Evolutionary conservation across 202 grass and related monocot genomes (phyloP).

Genomic region (Panicum virgatum): DNA sequence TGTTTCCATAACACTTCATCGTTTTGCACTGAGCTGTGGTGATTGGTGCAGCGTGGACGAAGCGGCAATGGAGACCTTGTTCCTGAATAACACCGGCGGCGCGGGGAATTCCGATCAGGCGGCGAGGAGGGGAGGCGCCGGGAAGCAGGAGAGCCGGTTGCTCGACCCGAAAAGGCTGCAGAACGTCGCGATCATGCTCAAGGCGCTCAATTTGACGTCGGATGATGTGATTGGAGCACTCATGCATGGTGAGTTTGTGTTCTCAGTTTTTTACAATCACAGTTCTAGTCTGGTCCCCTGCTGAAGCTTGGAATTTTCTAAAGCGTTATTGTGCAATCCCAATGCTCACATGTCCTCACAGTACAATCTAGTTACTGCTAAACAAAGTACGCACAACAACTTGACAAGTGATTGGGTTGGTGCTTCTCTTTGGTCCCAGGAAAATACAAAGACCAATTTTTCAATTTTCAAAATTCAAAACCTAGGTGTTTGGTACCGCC

Average conservation of each 20-base stretch:
- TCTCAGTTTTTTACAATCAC: slow-evolving; percentile 2
- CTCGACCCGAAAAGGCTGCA: slow-evolving; percentile 72
- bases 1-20: not conserved
- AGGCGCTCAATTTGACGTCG: slow-evolving; percentile 66
- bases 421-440: slow-evolving; percentile 22
- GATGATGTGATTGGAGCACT: slow-evolving; percentile 64
- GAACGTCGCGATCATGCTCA: slow-evolving; percentile 87
- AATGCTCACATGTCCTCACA: slow-evolving; percentile 36
- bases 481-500: not conserved
- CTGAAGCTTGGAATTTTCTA: slow-evolving; percentile 24
- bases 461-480: not conserved
- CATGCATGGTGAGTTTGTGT: slow-evolving; percentile 53
- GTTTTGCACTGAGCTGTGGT: not conserved
- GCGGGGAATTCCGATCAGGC: slow-evolving; percentile 30
- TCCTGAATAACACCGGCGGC: slow-evolving; percentile 31
- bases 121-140: not conserved
- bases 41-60: slow-evolving; percentile 64
- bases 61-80: slow-evolving; percentile 73
- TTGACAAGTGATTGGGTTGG: slow-evolving; percentile 16
- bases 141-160: slow-evolving; percentile 53
- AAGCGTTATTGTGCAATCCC: slow-evolving; percentile 44
- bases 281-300: slow-evolving; percentile 38
- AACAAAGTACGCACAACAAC: slow-evolving; percentile 36
- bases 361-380: slow-evolving; percentile 40
- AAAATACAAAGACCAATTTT: not conserved